phyloP scores from a whole-genome alignment of 495 filamentous ascomycete species.

The Rhizodiscina lignyota region DNA sequence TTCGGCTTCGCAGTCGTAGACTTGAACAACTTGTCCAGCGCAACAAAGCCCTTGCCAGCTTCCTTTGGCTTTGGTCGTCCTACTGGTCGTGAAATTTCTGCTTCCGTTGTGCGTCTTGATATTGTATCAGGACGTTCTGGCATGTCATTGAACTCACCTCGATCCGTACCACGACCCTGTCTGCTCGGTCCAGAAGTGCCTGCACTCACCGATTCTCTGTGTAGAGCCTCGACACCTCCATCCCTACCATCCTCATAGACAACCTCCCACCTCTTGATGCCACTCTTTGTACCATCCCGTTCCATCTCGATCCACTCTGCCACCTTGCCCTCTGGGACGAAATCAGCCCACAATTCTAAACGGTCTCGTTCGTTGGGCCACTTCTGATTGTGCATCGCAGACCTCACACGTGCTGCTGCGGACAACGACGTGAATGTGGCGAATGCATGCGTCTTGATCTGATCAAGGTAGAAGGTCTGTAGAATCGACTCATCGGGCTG shows the following conservation, averaged over 20 bases:
- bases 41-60: constrained; percentile 16
- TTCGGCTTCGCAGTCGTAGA: constrained; percentile 45
- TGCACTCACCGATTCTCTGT: constrained; percentile 18
- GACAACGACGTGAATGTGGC: constrained; percentile 47
- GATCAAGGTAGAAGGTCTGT: constrained; percentile 59
- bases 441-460: constrained; percentile 78
- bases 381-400: constrained; percentile 53
- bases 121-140: not conserved
- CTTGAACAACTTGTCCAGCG: constrained; percentile 46
- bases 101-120: no score
- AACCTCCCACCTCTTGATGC: constrained; percentile 50
- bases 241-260: constrained; percentile 45
- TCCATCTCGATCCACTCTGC: constrained; percentile 61
- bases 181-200: constrained; percentile 7
- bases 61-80: constrained; percentile 2
- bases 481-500: constrained; percentile 36
- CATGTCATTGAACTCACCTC: not conserved
- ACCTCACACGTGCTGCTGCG: constrained; percentile 64
- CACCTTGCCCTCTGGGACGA: constrained; percentile 62
- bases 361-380: constrained; percentile 82
- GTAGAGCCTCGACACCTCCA: constrained; percentile 31
- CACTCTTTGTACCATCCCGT: constrained; percentile 23
- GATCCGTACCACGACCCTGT: not conserved
- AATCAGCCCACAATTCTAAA: constrained; percentile 78
- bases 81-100: no score